Evolutionary conservation across 140 eudicot genomes (phyloP).

Genomic region (Senecio squalidus): DNA sequence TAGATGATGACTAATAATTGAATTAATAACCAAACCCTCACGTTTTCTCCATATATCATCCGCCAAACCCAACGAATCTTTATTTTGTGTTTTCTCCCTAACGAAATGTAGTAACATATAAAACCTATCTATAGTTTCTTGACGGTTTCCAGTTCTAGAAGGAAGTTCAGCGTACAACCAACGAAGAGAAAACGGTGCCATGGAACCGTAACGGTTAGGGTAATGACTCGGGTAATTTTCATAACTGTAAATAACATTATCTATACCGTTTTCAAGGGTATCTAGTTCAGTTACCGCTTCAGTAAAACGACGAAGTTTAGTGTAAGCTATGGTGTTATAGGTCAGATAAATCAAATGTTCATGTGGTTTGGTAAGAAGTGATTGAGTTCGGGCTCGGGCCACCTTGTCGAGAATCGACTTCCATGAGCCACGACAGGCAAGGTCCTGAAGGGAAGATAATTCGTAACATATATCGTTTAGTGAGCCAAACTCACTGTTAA

Average conservation of each 20-base stretch:
- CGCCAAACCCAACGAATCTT: slow-evolving; percentile 1
- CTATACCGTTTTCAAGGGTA: slow-evolving; percentile 46
- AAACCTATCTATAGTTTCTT: slow-evolving; percentile 60
- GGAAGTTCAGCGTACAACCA: slow-evolving; percentile 80
- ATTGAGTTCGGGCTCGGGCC: slow-evolving; percentile 56
- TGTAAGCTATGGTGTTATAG: slow-evolving; percentile 61
- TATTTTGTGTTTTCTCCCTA: slow-evolving; percentile 24
- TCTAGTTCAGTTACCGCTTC: slow-evolving; percentile 62
- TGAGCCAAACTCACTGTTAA: slow-evolving; percentile 27
- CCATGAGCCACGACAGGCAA: slow-evolving; percentile 87
- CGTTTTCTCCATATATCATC: slow-evolving; percentile 60
- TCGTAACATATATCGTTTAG: slow-evolving; percentile 61
- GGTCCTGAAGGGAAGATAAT: slow-evolving; percentile 66
- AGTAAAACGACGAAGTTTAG: slow-evolving; percentile 67
- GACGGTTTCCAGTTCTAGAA: slow-evolving; percentile 38
- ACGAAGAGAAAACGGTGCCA: slow-evolving; percentile 81
- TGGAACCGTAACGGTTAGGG: slow-evolving; percentile 56
- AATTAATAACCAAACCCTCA: slow-evolving; percentile 55
- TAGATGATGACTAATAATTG: slow-evolving; percentile 65
- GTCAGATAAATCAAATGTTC: slow-evolving; percentile 78
- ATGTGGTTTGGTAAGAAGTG: slow-evolving; percentile 72
- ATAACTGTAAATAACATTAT: slow-evolving; percentile 37
- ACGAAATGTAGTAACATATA: slow-evolving; percentile 55
- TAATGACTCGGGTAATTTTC: slow-evolving; percentile 61
- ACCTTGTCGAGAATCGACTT: slow-evolving; percentile 74